Evolutionary conservation across 2,329 filamentous ascomycete species (phyloP).

Genomic region (Xylaria sp.): DNA sequence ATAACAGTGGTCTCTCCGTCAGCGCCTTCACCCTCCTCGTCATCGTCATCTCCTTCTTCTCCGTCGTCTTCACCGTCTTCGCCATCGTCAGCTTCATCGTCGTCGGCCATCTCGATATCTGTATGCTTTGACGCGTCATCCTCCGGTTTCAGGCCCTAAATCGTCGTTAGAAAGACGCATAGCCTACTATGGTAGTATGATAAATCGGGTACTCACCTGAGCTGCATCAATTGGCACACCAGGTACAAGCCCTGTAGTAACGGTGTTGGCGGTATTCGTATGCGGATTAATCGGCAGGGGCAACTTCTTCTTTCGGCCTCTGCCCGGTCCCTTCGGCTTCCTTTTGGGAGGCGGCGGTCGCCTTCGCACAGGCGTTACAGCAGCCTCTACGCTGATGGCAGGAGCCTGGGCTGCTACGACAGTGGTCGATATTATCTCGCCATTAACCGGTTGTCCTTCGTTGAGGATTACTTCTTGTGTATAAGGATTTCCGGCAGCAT

Average conservation of each 20-base stretch:
- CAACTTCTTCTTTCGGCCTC: slow-evolving; percentile 77
- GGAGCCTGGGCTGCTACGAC: slow-evolving; percentile 58
- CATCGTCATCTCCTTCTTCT: slow-evolving; percentile 52
- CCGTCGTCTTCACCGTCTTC: slow-evolving; percentile 54
- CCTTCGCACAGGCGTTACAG: slow-evolving; percentile 54
- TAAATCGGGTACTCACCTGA: slow-evolving; percentile 47
- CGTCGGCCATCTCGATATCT: slow-evolving; percentile 61
- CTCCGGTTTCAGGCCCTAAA: slow-evolving; percentile 48
- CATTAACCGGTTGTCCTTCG: slow-evolving; percentile 79
- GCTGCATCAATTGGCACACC: slow-evolving; percentile 46
- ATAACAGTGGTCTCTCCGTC: slow-evolving; percentile 52
- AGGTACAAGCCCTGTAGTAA: slow-evolving; percentile 47
- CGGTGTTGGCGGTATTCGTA: slow-evolving; percentile 44
- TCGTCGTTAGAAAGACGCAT: slow-evolving; percentile 27
- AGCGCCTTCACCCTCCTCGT: slow-evolving; percentile 48
- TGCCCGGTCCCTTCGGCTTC: slow-evolving; percentile 79
- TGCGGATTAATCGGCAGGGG: slow-evolving; percentile 44
- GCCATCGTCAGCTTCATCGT: slow-evolving; percentile 51
- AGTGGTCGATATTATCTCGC: slow-evolving; percentile 74
- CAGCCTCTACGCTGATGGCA: slow-evolving; percentile 61
- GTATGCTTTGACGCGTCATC: slow-evolving; percentile 52
- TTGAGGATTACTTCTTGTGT: slow-evolving; percentile 83
- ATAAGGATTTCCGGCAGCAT: slow-evolving; percentile 80
- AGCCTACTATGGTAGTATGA: not conserved
- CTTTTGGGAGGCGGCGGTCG: slow-evolving; percentile 79